phyloP scores from a whole-genome alignment of 805 yeast genomes.

The Candida xyloterini region DNA sequence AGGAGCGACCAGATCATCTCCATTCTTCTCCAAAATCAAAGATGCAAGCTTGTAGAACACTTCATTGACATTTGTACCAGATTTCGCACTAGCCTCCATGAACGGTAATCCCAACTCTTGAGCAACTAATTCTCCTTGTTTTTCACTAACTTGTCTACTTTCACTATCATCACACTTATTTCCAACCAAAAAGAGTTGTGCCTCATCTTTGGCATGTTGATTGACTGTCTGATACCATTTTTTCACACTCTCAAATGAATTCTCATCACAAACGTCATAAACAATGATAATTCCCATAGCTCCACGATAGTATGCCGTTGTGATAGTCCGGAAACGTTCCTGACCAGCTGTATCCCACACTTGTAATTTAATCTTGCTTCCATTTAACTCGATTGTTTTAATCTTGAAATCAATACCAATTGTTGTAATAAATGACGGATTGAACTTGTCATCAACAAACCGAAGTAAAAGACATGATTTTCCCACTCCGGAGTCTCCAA shows the following conservation, averaged over 20 bases:
- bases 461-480: conserved; percentile 87
- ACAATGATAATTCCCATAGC: conserved; percentile 85
- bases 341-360: conserved; percentile 99
- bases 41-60: conserved; percentile 88
- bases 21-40: conserved; percentile 77
- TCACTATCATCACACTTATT: conserved; percentile 92
- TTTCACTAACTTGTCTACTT: conserved; percentile 79
- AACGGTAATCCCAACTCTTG: conserved; percentile 84
- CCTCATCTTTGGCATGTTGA: conserved; percentile 95
- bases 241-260: conserved; percentile 88
- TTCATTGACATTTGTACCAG: conserved; percentile 86
- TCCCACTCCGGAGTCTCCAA: conserved; percentile 90
- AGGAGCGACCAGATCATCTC: conserved; percentile 35
- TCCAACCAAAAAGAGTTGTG: conserved; percentile 90
- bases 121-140: conserved; percentile 90
- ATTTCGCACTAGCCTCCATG: conserved; percentile 94
- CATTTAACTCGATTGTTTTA: conserved; percentile 91
- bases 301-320: conserved; percentile 88
- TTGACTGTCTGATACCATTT: conserved; percentile 95
- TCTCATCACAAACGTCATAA: conserved; percentile 83
- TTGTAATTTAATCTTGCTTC: conserved; percentile 89
- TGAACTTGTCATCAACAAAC: conserved; percentile 94
- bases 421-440: conserved; percentile 94
- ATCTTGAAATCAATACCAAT: conserved; percentile 98
- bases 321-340: conserved; percentile 91